phyloP scores from a whole-genome alignment of 805 yeast species.

The Candida ulmi region DNA sequence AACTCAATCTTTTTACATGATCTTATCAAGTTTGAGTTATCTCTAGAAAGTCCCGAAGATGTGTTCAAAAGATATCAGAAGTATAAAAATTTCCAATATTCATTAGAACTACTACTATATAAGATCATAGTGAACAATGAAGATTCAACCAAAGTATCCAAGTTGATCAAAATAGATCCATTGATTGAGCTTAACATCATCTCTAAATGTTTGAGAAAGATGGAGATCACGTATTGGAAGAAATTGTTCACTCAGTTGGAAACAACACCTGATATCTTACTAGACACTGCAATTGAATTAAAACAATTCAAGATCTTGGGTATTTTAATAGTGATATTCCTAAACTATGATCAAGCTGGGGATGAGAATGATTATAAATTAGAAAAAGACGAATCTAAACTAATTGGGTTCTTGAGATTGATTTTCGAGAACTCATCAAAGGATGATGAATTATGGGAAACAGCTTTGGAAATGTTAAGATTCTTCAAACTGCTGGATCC shows the following conservation, averaged over 20 bases:
- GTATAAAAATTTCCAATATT: constrained; percentile 35
- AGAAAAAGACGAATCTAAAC: constrained; percentile 14
- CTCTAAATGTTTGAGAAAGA: constrained; percentile 45
- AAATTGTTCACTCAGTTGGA: constrained; percentile 32
- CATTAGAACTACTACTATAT: constrained; percentile 41
- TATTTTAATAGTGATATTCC: constrained; percentile 39
- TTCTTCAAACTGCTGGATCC: constrained; percentile 25
- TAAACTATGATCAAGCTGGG: constrained; percentile 27
- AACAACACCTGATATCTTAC: constrained; percentile 36
- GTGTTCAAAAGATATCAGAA: constrained; percentile 22
- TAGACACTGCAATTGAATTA: constrained; percentile 34
- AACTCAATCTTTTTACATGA: constrained; percentile 40
- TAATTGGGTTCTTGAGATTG: constrained; percentile 20
- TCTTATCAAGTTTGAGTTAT: constrained; percentile 38
- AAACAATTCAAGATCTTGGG: constrained; percentile 41
- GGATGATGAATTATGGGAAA: constrained; percentile 26
- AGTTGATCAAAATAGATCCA: constrained; percentile 19
- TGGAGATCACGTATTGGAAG: constrained; percentile 44
- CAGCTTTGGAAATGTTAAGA: constrained; percentile 24
- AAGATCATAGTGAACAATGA: constrained; percentile 22
- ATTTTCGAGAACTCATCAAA: constrained; percentile 22
- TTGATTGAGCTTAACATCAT: constrained; percentile 26
- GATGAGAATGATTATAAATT: constrained; percentile 5
- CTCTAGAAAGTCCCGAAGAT: constrained; percentile 1
- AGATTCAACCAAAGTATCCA: constrained; percentile 14